These are phyloP conservation scores for Huntiella decipiens DNA, from an alignment of 2,329 filamentous ascomycete species.

Conservation along the genomic window DNA sequence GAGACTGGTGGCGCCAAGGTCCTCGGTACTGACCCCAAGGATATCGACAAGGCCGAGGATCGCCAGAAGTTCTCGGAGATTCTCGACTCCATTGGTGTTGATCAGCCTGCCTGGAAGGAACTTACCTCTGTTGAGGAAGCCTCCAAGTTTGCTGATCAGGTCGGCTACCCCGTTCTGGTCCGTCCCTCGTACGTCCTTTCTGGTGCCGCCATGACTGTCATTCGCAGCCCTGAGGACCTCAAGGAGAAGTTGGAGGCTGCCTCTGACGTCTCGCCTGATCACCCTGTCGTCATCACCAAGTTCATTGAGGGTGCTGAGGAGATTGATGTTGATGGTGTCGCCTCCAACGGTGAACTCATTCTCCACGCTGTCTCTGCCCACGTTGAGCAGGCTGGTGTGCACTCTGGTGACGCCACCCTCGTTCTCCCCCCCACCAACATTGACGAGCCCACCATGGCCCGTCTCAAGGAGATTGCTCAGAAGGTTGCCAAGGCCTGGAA, in stretches of 20 bases:
- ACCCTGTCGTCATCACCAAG: slow-evolving; percentile 95
- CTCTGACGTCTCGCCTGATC: slow-evolving; percentile 77
- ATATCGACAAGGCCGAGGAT: slow-evolving; percentile 97
- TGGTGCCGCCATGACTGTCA: slow-evolving; percentile 96
- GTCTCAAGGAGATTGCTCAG: slow-evolving; percentile 84
- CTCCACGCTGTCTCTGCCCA: slow-evolving; percentile 90
- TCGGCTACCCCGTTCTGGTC: slow-evolving; percentile 87
- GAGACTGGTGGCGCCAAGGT: slow-evolving; percentile 79
- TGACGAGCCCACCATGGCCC: slow-evolving; percentile 56
- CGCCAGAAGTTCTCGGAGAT: slow-evolving; percentile 97
- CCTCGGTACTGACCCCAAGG: slow-evolving; percentile 75
- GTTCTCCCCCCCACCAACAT: slow-evolving; percentile 74
- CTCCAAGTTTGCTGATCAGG: slow-evolving; percentile 65
- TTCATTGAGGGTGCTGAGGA: slow-evolving; percentile 95
- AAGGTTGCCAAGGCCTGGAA: slow-evolving; percentile 95
- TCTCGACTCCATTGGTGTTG: slow-evolving; percentile 86
- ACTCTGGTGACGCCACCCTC: slow-evolving; percentile 91
- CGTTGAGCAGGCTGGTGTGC: slow-evolving; percentile 90
- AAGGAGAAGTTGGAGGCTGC: slow-evolving; percentile 90
- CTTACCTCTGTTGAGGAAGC: slow-evolving; percentile 76
- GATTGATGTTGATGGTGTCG: slow-evolving; percentile 91
- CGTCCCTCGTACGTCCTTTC: slow-evolving; percentile 91
- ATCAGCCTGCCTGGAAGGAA: slow-evolving; percentile 97
- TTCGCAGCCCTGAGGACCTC: slow-evolving; percentile 69
- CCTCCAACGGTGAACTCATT: slow-evolving; percentile 66